Evolutionary conservation across 225 moss, liverwort and hornwort genomes (phyloP).

Genomic region (Rhytidiadelphus loreus): DNA sequence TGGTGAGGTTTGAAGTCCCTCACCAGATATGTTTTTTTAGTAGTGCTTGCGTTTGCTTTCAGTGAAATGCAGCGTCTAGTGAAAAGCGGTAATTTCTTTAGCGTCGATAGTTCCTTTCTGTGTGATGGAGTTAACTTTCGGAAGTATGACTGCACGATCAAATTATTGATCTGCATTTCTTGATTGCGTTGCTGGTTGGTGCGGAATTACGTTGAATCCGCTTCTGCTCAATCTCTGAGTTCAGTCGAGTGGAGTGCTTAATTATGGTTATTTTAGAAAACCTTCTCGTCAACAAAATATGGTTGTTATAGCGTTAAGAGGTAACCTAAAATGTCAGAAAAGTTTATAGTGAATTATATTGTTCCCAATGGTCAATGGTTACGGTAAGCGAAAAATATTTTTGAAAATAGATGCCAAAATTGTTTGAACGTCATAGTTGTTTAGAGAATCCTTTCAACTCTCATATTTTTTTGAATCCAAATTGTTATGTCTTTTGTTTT

Average conservation of each 20-base stretch:
- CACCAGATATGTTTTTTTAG: background rate
- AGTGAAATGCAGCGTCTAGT: background rate
- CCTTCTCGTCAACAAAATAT: background rate
- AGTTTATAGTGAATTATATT: too few species aligned
- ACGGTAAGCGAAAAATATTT: background rate
- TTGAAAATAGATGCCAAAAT: background rate
- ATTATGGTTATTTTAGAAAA: background rate
- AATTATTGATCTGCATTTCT: background rate
- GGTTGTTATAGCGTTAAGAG: background rate
- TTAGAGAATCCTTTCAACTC: accelerated
- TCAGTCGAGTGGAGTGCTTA: background rate
- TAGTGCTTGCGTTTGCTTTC: background rate
- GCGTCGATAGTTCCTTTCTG: background rate
- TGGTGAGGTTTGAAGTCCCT: background rate
- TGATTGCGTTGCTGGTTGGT: background rate
- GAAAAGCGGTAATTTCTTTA: too few species aligned
- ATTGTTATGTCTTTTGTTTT: background rate
- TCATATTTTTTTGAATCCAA: background rate
- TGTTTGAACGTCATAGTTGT: accelerated
- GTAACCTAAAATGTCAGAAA: background rate
- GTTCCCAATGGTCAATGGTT: background rate
- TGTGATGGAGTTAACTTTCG: background rate
- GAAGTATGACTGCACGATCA: too few species aligned
- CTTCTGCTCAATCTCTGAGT: background rate
- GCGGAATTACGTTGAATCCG: background rate